Percentiles rank a stretch among this genome's conserved stretches.
Conservation (phyloP, 768 basidiomycete species). For the Asterophora parasitica region DNA sequence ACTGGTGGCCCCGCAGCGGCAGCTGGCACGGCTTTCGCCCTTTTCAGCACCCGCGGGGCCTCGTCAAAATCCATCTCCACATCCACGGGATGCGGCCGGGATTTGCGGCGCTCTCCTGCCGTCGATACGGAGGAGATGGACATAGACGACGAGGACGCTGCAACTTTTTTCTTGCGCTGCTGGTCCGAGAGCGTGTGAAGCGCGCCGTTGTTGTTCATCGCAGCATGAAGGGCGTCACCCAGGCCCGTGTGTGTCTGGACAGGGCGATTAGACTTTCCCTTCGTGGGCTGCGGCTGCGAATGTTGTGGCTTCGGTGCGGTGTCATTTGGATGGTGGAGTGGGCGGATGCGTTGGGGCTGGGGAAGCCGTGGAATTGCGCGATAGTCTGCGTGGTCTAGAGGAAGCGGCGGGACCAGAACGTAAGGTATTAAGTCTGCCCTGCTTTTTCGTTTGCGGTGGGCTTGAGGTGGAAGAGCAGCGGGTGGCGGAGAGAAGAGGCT, state of each 20-base stretch:
- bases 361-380: conserved; percentile 5
- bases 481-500: conserved; percentile 1
- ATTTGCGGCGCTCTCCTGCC: no score
- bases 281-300: no score
- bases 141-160: background rate
- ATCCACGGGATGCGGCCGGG: background rate
- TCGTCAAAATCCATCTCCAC: no score
- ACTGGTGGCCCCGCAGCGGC: no score
- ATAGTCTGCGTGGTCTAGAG: conserved; percentile 15
- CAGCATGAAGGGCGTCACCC: background rate
- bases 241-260: background rate
- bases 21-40: no score
- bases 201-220: background rate
- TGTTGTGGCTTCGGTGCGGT: background rate
- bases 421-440: conserved; percentile 14
- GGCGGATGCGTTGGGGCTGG: no score
- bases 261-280: conserved; percentile 3
- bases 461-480: background rate
- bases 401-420: conserved; percentile 22
- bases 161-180: no score
- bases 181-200: no score
- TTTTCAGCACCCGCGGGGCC: no score
- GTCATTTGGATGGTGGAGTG: no score
- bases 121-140: background rate
- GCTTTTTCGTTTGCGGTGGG: background rate